Evolutionary conservation across 1,284 basidiomycete species (phyloP).

Genomic region (Heliocybe sulcata): DNA sequence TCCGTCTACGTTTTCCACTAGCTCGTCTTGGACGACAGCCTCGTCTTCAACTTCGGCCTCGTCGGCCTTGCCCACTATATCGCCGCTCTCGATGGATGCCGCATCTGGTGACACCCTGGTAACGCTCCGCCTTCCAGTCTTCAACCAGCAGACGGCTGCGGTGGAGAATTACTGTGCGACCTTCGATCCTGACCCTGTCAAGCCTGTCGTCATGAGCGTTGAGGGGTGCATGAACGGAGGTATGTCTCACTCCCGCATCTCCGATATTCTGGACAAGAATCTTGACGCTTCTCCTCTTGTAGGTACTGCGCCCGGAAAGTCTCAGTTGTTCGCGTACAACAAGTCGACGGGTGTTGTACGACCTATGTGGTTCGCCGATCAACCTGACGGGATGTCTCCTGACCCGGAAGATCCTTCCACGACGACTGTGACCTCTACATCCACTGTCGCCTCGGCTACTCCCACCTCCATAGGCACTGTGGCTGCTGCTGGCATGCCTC

Average conservation of each 20-base stretch:
- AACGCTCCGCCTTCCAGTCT: slow-evolving; percentile 25
- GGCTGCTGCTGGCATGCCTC: too few species aligned
- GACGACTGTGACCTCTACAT: not conserved
- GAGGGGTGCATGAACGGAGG: slow-evolving; percentile 14
- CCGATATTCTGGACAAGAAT: not conserved
- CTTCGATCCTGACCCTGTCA: slow-evolving; percentile 23
- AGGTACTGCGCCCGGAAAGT: not conserved
- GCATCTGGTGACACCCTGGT: slow-evolving; percentile 14
- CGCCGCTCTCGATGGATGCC: slow-evolving; percentile 5
- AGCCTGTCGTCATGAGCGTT: slow-evolving; percentile 22
- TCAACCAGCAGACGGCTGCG: slow-evolving; percentile 19
- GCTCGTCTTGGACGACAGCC: not conserved
- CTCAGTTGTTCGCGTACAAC: slow-evolving; percentile 25
- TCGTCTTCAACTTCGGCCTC: not conserved
- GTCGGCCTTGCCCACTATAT: slow-evolving; percentile 3
- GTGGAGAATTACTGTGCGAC: slow-evolving; percentile 27
- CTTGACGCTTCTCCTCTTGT: not conserved
- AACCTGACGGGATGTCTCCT: not conserved
- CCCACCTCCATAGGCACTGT: too few species aligned
- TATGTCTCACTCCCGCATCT: not conserved
- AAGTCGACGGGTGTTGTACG: slow-evolving; percentile 21
- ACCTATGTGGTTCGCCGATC: slow-evolving; percentile 14
- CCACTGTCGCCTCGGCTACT: not conserved
- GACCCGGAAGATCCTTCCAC: not conserved
- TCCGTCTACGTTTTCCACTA: not conserved